Percentiles rank a stretch among this genome's conserved stretches.
Conservation (phyloP, 2,329 filamentous ascomycete genomes). For the Truncatella angustata region DNA sequence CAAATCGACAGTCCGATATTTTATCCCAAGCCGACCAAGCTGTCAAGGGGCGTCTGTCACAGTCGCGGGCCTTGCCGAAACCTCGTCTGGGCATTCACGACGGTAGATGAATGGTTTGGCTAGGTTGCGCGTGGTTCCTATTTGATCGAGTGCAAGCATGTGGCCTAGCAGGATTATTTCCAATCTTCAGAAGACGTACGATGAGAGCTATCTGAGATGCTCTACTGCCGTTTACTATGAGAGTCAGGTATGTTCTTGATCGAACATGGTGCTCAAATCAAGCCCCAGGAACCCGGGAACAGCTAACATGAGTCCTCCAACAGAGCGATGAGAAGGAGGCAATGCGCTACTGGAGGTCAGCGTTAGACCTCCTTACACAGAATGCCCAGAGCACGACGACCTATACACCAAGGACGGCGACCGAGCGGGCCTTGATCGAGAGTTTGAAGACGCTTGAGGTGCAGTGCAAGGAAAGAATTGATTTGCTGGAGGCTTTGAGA, state of each 20-base stretch:
- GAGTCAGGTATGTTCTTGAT: constrained; percentile 49
- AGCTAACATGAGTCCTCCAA: no score
- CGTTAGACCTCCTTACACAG: constrained; percentile 84
- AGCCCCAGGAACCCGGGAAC: no score
- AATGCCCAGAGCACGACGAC: constrained; percentile 74
- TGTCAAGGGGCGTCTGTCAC: no score
- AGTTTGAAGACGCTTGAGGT: constrained; percentile 80
- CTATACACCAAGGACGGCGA: constrained; percentile 73
- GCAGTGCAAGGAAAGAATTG: constrained; percentile 91
- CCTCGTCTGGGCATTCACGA: no score
- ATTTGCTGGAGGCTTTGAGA: constrained; percentile 78
- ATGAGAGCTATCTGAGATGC: constrained; percentile 92
- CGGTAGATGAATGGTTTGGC: no score
- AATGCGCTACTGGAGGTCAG: constrained; percentile 83
- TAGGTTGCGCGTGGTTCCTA: no score
- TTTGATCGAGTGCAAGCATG: constrained; percentile 42
- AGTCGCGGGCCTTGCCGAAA: no score
- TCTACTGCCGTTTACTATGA: constrained; percentile 97
- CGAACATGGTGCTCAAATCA: no score
- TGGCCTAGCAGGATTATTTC: constrained; percentile 57
- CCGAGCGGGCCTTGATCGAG: constrained; percentile 77
- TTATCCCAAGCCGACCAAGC: no score
- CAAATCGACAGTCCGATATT: no score
- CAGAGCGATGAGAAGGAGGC: constrained; percentile 92
- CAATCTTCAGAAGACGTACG: constrained; percentile 93